These are phyloP conservation scores for Ophiostoma sp. DNA, from an alignment of 2,329 filamentous ascomycete species.

Conservation along the genomic window DNA sequence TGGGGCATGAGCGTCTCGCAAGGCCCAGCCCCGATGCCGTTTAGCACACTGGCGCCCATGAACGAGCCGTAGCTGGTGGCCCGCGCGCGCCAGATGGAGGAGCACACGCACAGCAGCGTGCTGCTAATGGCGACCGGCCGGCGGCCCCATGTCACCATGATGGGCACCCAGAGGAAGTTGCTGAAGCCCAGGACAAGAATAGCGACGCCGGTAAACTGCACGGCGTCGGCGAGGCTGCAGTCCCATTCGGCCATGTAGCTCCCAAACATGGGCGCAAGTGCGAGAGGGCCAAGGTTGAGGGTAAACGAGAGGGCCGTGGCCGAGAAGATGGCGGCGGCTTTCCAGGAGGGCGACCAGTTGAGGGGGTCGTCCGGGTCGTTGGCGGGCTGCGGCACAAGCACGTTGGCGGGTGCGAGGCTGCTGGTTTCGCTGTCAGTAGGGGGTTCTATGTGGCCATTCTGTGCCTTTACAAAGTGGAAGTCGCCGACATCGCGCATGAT, in stretches of 20 bases:
- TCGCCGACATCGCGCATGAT: conserved; percentile 49
- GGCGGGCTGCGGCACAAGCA: background rate
- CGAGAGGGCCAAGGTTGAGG: conserved; percentile 30
- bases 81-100: conserved; percentile 47
- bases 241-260: conserved; percentile 52
- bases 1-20: conserved; percentile 57
- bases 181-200: conserved; percentile 46
- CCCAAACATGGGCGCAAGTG: conserved; percentile 51
- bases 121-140: conserved; percentile 43
- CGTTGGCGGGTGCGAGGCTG: background rate
- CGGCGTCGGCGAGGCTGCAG: conserved; percentile 45
- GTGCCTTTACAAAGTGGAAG: conserved; percentile 58
- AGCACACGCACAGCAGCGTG: conserved; percentile 39
- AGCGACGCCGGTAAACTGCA: conserved; percentile 45
- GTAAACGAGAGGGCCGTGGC: background rate
- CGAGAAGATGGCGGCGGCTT: background rate
- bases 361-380: background rate
- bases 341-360: background rate
- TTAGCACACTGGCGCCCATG: conserved; percentile 58
- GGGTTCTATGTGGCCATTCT: conserved; percentile 35
- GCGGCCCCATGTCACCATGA: conserved; percentile 44
- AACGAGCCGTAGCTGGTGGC: conserved; percentile 40
- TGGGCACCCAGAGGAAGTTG: conserved; percentile 48
- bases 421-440: background rate
- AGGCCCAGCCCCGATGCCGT: conserved; percentile 57